Evolutionary conservation across 2,329 filamentous ascomycete genomes (phyloP), one percentile per base, ranked within the genome.

Genomic region (Alternaria solani): DNA sequence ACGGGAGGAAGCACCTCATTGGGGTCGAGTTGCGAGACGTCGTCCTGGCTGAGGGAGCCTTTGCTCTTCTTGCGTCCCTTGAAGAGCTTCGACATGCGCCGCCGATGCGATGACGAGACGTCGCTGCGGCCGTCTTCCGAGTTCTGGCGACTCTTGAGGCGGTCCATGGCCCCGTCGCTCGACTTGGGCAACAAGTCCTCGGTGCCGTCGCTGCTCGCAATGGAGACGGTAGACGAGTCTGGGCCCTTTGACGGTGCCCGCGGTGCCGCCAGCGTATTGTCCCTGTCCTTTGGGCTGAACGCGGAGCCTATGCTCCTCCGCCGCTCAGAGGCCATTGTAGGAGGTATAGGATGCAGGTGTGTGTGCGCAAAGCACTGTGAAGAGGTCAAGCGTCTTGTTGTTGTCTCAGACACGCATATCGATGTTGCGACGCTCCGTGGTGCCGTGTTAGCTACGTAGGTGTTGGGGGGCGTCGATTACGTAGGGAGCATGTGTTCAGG

Each of bases 31-130:
- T 64, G 66, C n/a, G 69, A 64, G 44, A 69, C 26, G 59, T 76
- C 73, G 53, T 74, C 73, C 26, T 69, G 68, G 68, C 76, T 72
- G 69, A 51, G 48, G 26, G 68, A 69, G 59, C 72, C 72, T 44
- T 69, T 71, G 59, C 72, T 69, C 54, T 73, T 77, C 44, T 72
- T 74, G 67, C 83, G 81, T 65, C 81, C 83, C 58, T 81, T 81
- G 71, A 86, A 80, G 57, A 88, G 74, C 65, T 83, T 85, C 11
- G 85, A 83, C 63, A 88, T 80, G 54, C 84, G 82, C 65, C 79
- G 81, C 60, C 67, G 70, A 53, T 73, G 71, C 32, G 71, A 71
- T 28, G 80, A 71, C 6, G 72, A 81, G 48, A 77, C 77, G 69
- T 79, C 79, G 66, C 78, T 79, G 61, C 70, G 69, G 41, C 66